These are phyloP conservation scores for Termitomyces eurrhizus DNA, from an alignment of 768 basidiomycete species.

Conservation along the genomic window DNA sequence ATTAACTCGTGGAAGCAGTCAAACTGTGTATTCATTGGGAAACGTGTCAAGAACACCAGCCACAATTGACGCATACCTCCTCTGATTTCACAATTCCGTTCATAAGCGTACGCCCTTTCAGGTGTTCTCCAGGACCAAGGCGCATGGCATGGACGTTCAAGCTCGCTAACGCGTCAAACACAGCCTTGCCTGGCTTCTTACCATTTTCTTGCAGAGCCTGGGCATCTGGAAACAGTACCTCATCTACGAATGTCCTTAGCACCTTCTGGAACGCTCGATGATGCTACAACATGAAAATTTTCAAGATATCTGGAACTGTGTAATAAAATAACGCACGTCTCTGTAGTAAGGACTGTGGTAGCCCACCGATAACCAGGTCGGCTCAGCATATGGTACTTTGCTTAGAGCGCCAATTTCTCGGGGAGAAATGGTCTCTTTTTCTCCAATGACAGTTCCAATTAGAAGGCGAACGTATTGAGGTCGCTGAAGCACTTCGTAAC, in stretches of 20 bases:
- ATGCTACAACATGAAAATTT: constrained; percentile 5
- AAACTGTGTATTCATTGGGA: constrained; percentile 42
- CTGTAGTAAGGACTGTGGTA: constrained; percentile 37
- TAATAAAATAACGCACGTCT: constrained; percentile 11
- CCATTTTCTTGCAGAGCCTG: constrained; percentile 17
- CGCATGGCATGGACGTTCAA: constrained; percentile 17
- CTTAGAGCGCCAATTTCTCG: constrained; percentile 50
- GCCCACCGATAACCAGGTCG: constrained; percentile 63
- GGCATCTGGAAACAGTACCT: constrained; percentile 16
- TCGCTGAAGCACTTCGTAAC: constrained; percentile 62
- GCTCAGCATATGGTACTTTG: constrained; percentile 74
- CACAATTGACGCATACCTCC: not conserved
- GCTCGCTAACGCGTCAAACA: constrained; percentile 13
- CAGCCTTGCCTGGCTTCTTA: constrained; percentile 13
- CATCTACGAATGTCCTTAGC: constrained; percentile 16
- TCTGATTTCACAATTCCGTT: constrained; percentile 15
- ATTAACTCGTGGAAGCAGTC: constrained; percentile 58
- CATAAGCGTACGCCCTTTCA: constrained; percentile 15
- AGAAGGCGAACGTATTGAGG: constrained; percentile 62
- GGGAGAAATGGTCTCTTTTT: constrained; percentile 44
- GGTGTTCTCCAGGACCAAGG: constrained; percentile 15
- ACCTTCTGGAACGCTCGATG: constrained; percentile 17
- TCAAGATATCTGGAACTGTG: not conserved
- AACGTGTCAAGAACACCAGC: not conserved
- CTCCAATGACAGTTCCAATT: constrained; percentile 58